phyloP scores from a whole-genome alignment of 495 filamentous ascomycete species.

The Penicillium coprophilum region DNA sequence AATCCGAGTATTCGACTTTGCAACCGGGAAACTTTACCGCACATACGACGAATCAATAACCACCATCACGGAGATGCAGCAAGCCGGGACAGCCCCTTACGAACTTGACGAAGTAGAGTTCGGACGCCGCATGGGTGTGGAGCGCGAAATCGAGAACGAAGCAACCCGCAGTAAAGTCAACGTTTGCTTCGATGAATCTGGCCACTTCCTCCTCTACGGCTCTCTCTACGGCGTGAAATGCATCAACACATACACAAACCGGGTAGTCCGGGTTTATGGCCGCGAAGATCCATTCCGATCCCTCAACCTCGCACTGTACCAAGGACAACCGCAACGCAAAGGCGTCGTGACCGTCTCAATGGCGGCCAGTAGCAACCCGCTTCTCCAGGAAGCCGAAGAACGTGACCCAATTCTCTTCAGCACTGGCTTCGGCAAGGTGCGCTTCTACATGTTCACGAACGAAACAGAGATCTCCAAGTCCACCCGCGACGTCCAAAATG shows the following conservation, averaged over 20 bases:
- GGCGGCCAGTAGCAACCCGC: slow-evolving; percentile 90
- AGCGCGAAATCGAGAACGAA: slow-evolving; percentile 77
- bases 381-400: slow-evolving; percentile 87
- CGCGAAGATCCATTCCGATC: slow-evolving; percentile 85
- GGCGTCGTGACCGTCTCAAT: slow-evolving; percentile 92
- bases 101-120: slow-evolving; percentile 89
- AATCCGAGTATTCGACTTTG: slow-evolving; percentile 89
- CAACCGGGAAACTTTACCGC: slow-evolving; percentile 79
- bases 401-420: slow-evolving; percentile 86
- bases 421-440: slow-evolving; percentile 82
- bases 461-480: slow-evolving; percentile 80
- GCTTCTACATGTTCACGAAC: slow-evolving; percentile 98
- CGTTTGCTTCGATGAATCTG: slow-evolving; percentile 92
- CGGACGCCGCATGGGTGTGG: slow-evolving; percentile 80
- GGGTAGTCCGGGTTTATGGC: slow-evolving; percentile 82
- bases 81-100: slow-evolving; percentile 76
- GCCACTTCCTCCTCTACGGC: slow-evolving; percentile 92
- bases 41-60: slow-evolving; percentile 91
- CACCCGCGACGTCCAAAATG: slow-evolving; percentile 89
- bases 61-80: slow-evolving; percentile 89
- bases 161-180: slow-evolving; percentile 70
- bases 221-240: slow-evolving; percentile 90
- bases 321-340: slow-evolving; percentile 91
- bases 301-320: slow-evolving; percentile 83
- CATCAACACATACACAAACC: slow-evolving; percentile 91